phyloP scores from a whole-genome alignment of 768 basidiomycete genomes.

The Punctularia strigosozonata region DNA sequence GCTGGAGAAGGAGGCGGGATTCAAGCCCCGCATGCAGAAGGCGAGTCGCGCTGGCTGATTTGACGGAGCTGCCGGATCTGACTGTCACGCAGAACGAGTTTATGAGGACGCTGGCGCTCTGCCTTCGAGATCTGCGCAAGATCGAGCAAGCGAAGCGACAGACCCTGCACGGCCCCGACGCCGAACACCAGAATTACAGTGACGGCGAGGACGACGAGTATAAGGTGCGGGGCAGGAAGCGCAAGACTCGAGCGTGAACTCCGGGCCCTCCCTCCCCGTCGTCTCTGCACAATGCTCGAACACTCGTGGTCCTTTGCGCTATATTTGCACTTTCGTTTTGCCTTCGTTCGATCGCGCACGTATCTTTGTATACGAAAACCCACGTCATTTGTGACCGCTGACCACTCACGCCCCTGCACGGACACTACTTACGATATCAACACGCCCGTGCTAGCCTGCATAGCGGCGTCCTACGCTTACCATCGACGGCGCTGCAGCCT shows the following conservation, averaged over 20 bases:
- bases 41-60: constrained; percentile 23
- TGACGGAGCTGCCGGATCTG: neutral
- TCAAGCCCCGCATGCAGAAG: constrained; percentile 45
- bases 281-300: too few relatives aligned
- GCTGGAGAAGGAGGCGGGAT: constrained; percentile 33
- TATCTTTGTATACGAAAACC: too few relatives aligned
- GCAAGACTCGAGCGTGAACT: neutral
- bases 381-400: too few relatives aligned
- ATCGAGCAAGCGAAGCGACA: constrained; percentile 40
- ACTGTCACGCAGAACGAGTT: constrained; percentile 46
- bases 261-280: too few relatives aligned
- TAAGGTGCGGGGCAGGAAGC: constrained; percentile 12
- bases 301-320: too few relatives aligned
- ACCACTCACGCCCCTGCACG: too few relatives aligned
- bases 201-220: constrained; percentile 47
- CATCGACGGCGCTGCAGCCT: too few relatives aligned
- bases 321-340: too few relatives aligned
- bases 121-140: constrained; percentile 51
- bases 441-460: too few relatives aligned
- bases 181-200: constrained; percentile 26
- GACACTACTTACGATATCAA: too few relatives aligned
- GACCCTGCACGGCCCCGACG: constrained; percentile 28
- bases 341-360: too few relatives aligned
- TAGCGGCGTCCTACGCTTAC: too few relatives aligned
- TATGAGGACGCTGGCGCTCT: constrained; percentile 44